Base-by-base conservation (phyloP, 176 grass and related monocot genomes). In the Urochloa ruziziensis region DNA sequence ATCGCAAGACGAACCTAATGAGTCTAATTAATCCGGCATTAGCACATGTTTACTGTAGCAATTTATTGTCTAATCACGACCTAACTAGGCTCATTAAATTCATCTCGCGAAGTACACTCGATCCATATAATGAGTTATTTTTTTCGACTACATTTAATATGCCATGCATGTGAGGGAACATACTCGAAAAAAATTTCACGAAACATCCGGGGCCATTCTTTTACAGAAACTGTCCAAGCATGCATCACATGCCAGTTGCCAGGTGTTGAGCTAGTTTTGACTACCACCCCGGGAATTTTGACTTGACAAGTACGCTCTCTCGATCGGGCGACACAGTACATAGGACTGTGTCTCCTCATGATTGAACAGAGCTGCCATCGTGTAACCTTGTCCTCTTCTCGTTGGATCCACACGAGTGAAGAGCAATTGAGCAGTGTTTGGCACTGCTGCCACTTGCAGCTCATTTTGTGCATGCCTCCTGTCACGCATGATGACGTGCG, bases 361-460 rank as follows among this genome's bases (percentile, higher is more conserved):
- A 77, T 60, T 60, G 46, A 34, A 60, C 52, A 42, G 57, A 7
- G 39, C 28, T 2, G 4, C 42, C 19, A 12, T 36, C 29, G 30
- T 36, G 13, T 24, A 34, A 24, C 36, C 64, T 81, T 70, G 79
- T 81, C 79, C 17, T 69, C 34, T 43, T 69, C 1, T 12, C 69
- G 64, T 69, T 70, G 79, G 79, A 81, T 42, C 79, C 4, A 42
- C 47, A 54, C 64, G 35, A 69, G 79, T 10, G 21, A 65, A 51
- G 46, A 10, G 62, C 3, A 23, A 17, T 23, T 27, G 62, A 27
- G 46, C 62, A 67, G 43, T 65, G 21, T n/a, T 47, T 47, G 44
- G 49, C 49, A 52, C 49, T 52, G 49, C 17, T 52, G 49, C 49
- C 49, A 52, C 10, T 18, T 23, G 52, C 52, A 54, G 23, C 52